These are phyloP conservation scores for Phytophthora fragariaefolia DNA, from an alignment of 352 stramenopile species.

Conservation along the genomic window DNA sequence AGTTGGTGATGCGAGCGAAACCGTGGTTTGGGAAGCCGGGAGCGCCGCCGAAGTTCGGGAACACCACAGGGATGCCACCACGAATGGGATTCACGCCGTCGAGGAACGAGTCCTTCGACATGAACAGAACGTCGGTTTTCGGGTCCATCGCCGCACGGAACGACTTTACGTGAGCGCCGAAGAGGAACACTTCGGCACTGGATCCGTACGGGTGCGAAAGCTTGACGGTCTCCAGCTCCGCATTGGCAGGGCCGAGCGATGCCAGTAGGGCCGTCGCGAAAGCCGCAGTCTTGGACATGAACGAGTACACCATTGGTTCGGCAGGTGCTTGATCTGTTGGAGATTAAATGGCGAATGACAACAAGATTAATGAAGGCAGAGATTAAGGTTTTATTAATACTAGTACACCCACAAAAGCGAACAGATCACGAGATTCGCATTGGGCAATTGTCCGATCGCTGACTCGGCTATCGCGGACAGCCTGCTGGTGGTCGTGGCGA, in stretches of 20 bases:
- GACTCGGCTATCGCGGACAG: not conserved
- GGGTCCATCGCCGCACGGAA: constrained; percentile 49
- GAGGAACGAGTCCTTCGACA: constrained; percentile 78
- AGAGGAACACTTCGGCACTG: constrained; percentile 68
- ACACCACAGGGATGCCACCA: constrained; percentile 91
- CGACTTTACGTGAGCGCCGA: constrained; percentile 78
- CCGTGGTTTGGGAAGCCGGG: constrained; percentile 79
- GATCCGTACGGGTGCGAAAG: constrained; percentile 68
- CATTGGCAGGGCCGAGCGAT: constrained; percentile 14
- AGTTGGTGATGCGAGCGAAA: constrained; percentile 77
- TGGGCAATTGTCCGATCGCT: constrained; percentile 3
- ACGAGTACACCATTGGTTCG: constrained; percentile 26
- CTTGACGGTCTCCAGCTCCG: constrained; percentile 55
- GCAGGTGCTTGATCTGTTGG: not conserved
- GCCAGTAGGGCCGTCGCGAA: constrained; percentile 26
- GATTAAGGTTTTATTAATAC: not conserved
- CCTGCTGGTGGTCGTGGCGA: not conserved
- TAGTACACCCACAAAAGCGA: not conserved
- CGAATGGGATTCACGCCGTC: constrained; percentile 88
- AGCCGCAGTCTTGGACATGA: constrained; percentile 22
- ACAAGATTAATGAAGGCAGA: not conserved
- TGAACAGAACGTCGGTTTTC: constrained; percentile 75
- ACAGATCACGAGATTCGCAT: constrained; percentile 30
- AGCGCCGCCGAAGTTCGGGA: constrained; percentile 87
- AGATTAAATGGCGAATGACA: constrained; percentile 25